Conservation (phyloP, 768 basidiomycete genomes). For the Pseudohyphozyma bogoriensis region DNA sequence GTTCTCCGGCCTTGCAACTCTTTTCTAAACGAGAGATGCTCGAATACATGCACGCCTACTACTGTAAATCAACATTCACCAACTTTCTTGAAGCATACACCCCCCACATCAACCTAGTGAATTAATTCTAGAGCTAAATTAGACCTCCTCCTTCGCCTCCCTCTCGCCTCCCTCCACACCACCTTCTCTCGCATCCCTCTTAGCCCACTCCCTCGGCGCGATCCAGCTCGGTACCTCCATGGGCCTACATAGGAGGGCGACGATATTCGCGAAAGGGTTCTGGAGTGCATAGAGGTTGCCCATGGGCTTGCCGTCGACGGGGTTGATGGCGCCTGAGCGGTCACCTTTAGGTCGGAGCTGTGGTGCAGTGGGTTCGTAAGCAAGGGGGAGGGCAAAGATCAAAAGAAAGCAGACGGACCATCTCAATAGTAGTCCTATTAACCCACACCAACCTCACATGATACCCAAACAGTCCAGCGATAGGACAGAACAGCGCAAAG, state of each 20-base stretch:
- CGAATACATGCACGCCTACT: too few relatives aligned
- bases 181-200: background rate
- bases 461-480: conserved; percentile 23
- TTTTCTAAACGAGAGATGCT: too few relatives aligned
- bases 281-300: conserved; percentile 1
- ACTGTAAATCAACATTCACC: too few relatives aligned
- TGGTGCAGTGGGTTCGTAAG: background rate
- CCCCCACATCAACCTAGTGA: too few relatives aligned
- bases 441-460: conserved; percentile 23
- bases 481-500: conserved; percentile 1
- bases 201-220: background rate
- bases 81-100: too few relatives aligned
- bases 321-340: conserved; percentile 1
- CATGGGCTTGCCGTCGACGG: background rate
- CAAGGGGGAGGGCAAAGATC: background rate
- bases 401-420: conserved; percentile 16
- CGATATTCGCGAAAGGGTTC: background rate
- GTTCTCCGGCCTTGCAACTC: too few relatives aligned
- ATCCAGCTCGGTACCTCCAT: conserved; percentile 2
- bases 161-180: background rate
- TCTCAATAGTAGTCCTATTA: conserved; percentile 32
- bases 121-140: background rate
- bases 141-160: background rate
- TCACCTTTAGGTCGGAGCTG: conserved; percentile 1
- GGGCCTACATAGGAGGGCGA: background rate